Conservation (phyloP, 805 yeast species). For the Kuraishia ogatae region DNA sequence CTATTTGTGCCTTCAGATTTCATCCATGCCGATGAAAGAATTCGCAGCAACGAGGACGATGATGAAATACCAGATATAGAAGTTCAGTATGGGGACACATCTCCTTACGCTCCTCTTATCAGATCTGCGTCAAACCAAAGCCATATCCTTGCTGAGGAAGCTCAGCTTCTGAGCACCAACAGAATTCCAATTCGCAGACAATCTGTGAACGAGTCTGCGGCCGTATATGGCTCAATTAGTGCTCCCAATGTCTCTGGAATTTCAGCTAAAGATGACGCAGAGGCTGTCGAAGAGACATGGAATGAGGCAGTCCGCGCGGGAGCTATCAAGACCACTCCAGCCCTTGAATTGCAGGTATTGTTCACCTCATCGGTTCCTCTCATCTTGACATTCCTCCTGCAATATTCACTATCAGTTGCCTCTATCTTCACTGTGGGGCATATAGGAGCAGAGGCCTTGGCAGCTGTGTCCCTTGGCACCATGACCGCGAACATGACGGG, state of each 20-base stretch:
- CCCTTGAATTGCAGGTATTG: slow-evolving; percentile 17
- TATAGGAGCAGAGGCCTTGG: slow-evolving; percentile 47
- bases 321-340: slow-evolving; percentile 4
- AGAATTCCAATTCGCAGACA: slow-evolving; percentile 16
- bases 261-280: slow-evolving; percentile 10
- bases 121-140: slow-evolving; percentile 1
- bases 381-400: slow-evolving; percentile 43
- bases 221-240: slow-evolving; percentile 4
- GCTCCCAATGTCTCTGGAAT: slow-evolving; percentile 5
- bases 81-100: neutral
- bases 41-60: neutral
- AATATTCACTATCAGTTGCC: slow-evolving; percentile 64
- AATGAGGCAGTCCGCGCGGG: slow-evolving; percentile 3
- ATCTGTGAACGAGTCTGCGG: slow-evolving; percentile 2
- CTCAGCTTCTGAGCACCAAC: slow-evolving; percentile 17
- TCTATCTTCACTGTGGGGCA: slow-evolving; percentile 68
- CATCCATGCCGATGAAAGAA: neutral
- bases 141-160: slow-evolving; percentile 18
- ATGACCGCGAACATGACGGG: slow-evolving; percentile 49
- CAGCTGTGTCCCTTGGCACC: slow-evolving; percentile 51
- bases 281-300: slow-evolving; percentile 16
- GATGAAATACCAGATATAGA: neutral
- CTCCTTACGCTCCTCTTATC: neutral
- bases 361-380: slow-evolving; percentile 37
- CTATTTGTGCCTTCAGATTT: slow-evolving; percentile 1